A percentile compares a stretch with the other conserved stretches of the same genome.
These are phyloP conservation scores for Pseudogymnoascus pannorum DNA, from an alignment of 2,329 filamentous ascomycete genomes.

Conservation along the genomic window DNA sequence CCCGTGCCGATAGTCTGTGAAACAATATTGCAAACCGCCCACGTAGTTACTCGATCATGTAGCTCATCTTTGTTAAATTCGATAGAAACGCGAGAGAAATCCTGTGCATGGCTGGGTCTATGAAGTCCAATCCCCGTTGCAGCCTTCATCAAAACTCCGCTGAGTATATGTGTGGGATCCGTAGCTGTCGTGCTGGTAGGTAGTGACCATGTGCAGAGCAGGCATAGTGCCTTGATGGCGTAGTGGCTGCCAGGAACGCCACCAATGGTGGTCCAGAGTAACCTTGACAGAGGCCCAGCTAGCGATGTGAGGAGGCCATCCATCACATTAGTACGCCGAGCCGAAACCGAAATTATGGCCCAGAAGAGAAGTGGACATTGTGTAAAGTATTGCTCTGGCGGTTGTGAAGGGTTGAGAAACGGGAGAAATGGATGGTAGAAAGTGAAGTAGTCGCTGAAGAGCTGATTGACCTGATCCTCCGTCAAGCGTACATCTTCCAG, in stretches of 20 bases:
- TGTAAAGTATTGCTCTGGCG: constrained; percentile 67
- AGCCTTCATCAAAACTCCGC: constrained; percentile 80
- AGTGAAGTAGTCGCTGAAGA: constrained; percentile 69
- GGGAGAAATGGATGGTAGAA: constrained; percentile 73
- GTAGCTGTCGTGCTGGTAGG: constrained; percentile 74
- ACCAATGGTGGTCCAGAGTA: constrained; percentile 71
- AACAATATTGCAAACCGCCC: constrained; percentile 81
- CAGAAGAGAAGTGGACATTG: constrained; percentile 80
- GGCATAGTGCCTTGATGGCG: constrained; percentile 72
- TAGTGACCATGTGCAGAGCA: constrained; percentile 75
- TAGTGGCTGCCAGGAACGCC: constrained; percentile 73
- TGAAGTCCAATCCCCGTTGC: constrained; percentile 79
- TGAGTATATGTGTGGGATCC: constrained; percentile 74
- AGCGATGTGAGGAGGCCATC: constrained; percentile 56
- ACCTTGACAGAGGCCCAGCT: constrained; percentile 58
- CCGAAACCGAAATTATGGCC: constrained; percentile 70
- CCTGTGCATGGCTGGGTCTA: constrained; percentile 72
- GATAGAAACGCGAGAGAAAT: constrained; percentile 69
- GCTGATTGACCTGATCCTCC: constrained; percentile 52
- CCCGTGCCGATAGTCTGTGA: constrained; percentile 76
- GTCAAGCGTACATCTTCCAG: constrained; percentile 58
- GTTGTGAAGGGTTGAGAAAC: constrained; percentile 59
- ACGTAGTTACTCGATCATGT: constrained; percentile 70
- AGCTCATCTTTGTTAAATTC: constrained; percentile 74
- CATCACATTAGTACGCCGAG: constrained; percentile 60